Conservation (phyloP, 768 basidiomycete species). For the Postia placenta region DNA sequence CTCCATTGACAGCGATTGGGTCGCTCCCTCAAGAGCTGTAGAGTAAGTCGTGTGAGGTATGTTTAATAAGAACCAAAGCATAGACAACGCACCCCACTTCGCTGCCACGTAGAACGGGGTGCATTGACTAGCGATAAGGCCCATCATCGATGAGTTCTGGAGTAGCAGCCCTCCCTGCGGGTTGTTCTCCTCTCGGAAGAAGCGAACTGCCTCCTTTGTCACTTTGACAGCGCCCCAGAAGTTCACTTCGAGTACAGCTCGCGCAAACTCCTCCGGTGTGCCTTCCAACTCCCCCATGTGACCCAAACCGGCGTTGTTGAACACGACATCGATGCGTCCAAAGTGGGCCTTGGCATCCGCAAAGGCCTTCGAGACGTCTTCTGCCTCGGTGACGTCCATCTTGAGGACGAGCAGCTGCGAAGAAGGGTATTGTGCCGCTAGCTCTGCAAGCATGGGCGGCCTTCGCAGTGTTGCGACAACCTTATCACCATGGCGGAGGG, state of each 20-base stretch:
- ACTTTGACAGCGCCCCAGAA: conserved; percentile 24
- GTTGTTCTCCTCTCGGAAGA: conserved; percentile 30
- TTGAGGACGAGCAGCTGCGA: conserved; percentile 15
- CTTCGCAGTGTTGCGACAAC: conserved; percentile 22
- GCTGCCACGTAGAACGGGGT: conserved; percentile 20
- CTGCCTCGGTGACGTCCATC: conserved; percentile 16
- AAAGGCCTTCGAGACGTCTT: conserved; percentile 14
- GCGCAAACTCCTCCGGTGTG: conserved; percentile 12
- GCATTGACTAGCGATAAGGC: conserved; percentile 15
- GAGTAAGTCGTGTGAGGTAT: neutral
- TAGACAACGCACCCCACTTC: conserved; percentile 8
- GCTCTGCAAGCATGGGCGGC: conserved; percentile 17
- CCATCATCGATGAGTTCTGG: conserved; percentile 27
- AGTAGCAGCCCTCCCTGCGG: conserved; percentile 29
- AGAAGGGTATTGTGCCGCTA: conserved; percentile 7
- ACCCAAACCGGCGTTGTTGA: conserved; percentile 20
- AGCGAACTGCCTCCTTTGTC: conserved; percentile 24
- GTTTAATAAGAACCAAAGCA: neutral
- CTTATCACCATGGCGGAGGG: conserved; percentile 18
- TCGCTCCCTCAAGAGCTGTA: conserved; percentile 27
- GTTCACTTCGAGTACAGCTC: conserved; percentile 19
- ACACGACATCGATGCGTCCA: conserved; percentile 21
- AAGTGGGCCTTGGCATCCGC: conserved; percentile 9
- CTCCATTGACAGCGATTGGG: conserved; percentile 32
- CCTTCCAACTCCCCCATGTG: conserved; percentile 16